Evolutionary conservation across 306 rosid species (phyloP), one percentile per base, ranked within the genome.

Genomic region (Vicia sativa): DNA sequence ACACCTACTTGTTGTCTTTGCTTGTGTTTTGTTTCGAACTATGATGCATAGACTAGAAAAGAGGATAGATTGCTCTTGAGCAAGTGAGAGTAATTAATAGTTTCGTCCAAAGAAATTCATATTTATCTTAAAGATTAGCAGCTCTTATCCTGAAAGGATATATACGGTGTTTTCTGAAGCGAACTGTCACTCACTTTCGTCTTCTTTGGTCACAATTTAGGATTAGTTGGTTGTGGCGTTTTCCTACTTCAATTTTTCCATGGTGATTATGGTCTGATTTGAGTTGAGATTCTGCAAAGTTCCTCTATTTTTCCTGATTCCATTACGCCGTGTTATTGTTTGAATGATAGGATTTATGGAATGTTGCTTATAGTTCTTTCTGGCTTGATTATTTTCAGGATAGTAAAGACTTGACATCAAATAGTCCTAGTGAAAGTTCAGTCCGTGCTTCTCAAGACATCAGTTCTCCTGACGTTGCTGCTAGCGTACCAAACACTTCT

Each of bases 401-500:
- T 59, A 66, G 77, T 78, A 78, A 78, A 79, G 97, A 93, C n/a
- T 78, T 93, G 87, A 88, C 91, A 56, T 87, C 97, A 75, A 85
- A 83, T 80, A 87, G 96, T 65, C 87, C 87, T 48, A 93, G 90
- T 72, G 89, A 81, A 71, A 86, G 95, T 80, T 90, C 98, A 16
- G 76, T 60, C 67, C 78, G 98, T 71, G 83, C 83, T 71, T 71
- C 91, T 62, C 85, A 67, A 71, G 87, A 85, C 68, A 79, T 72
- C 74, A 81, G 82, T 80, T 88, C 98, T 65, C 93, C 97, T 37
- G 96, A 93, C 74, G 37, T 85, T 74, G 77, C 87, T 78, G 83
- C 72, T n/a, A 79, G 75, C 75, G 61, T 75, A 37, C 75, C 83
- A 42, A 85, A 71, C 74, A 83, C 79, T 70, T 80, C 91, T 64